These are phyloP conservation scores for Yarrowia divulgata DNA, from an alignment of 805 yeast species.

Conservation along the genomic window DNA sequence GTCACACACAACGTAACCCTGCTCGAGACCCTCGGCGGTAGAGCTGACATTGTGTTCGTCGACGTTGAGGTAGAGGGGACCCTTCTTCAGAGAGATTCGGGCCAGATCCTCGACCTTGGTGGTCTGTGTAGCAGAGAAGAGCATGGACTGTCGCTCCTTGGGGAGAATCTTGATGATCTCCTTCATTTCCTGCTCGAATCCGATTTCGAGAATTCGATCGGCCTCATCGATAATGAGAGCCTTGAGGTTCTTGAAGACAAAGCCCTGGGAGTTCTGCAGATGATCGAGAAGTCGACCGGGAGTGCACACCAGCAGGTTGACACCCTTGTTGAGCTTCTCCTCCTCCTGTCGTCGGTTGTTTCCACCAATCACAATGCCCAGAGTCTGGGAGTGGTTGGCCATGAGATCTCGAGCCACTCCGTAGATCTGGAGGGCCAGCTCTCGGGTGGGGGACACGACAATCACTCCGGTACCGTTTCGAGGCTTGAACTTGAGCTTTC, in stretches of 20 bases:
- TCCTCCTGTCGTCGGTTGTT: slow-evolving; percentile 98
- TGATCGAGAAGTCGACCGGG: slow-evolving; percentile 98
- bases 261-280: slow-evolving; percentile 92
- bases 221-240: slow-evolving; percentile 97
- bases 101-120: slow-evolving; percentile 99
- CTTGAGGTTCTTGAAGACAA: slow-evolving; percentile 91
- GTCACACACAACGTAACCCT: slow-evolving; percentile 97
- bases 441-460: slow-evolving; percentile 96
- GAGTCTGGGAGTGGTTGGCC: slow-evolving; percentile 89
- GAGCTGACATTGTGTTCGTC: slow-evolving; percentile 82
- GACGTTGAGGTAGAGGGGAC: slow-evolving; percentile 93
- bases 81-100: slow-evolving; percentile 90
- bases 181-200: slow-evolving; percentile 98
- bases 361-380: slow-evolving; percentile 98
- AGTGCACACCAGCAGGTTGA: slow-evolving; percentile 91
- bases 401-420: slow-evolving; percentile 96
- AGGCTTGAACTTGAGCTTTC: slow-evolving; percentile 92
- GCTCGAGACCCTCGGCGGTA: slow-evolving; percentile 96
- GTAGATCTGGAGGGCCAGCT: slow-evolving; percentile 94
- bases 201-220: slow-evolving; percentile 95
- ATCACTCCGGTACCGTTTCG: slow-evolving; percentile 98
- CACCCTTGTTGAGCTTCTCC: slow-evolving; percentile 92
- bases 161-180: slow-evolving; percentile 95
- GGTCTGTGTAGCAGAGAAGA: slow-evolving; percentile 99
- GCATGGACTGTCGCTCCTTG: slow-evolving; percentile 92